Evolutionary conservation across 2,329 filamentous ascomycete genomes (phyloP), one percentile per base, ranked within the genome.

Genomic region (Calonectria pteridis): DNA sequence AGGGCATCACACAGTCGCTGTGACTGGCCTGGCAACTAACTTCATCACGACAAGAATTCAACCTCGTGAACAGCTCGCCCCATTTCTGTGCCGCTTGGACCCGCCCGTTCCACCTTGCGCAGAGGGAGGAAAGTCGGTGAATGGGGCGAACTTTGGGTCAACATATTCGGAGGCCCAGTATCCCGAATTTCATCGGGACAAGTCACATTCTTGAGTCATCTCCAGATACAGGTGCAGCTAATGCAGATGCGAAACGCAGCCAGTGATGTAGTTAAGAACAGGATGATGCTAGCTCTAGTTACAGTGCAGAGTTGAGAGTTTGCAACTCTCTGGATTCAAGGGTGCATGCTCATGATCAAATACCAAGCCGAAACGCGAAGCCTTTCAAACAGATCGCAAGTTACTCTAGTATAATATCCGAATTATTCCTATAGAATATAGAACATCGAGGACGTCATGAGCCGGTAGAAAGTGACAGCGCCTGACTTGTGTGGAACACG

Each of bases 351-450:
- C 5, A 40, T 46, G 20, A 46, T n/a, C 20, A 14, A 46, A n/a
- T n/a, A n/a, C 40, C 40, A n/a, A 7, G 20, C 20, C 16, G 4
- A 20, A 46, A 46, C 7, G 20, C 40, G 13, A 46, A 46, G 3
- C 11, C 4, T 2, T 46, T n/a, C 20, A 7, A 46, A n/a, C 7
- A 46, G 7, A 14, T 10, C 3, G 9, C n/a, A 46, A 46, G 5
- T 7, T 1, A 10, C n/a, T n/a, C 20, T 10, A n/a, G 18, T 10
- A 7, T n/a, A 10, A n/a, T n/a, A 3, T n/a, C 13, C 10, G 5
- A 37, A n/a, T 3, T 4, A 46, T 46, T 46, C 6, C 6, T n/a
- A 2, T 46, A 6, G 40, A 11, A 3, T 46, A 3, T 9, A 4
- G n/a, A 23, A 46, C 6, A 23, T 46, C 20, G 10, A 1, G 43